Base-by-base conservation (phyloP, 306 rosid genomes). In the Cotoneaster glaucophyllus region DNA sequence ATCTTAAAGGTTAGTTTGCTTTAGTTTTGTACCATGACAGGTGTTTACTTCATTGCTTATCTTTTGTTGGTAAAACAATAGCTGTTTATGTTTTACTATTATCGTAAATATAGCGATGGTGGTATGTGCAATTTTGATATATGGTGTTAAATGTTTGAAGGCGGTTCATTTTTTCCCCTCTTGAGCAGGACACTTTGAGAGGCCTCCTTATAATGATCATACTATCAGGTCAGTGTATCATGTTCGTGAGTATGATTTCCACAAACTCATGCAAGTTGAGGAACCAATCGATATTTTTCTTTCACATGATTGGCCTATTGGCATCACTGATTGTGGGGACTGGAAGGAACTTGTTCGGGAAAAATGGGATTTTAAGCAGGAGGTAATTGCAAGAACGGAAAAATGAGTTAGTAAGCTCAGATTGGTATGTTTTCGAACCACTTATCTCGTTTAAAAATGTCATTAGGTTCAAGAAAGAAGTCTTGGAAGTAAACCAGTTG, bases 221-320 rank as follows among this genome's bases (percentile, higher is more conserved):
- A 86, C 89, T 57, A 86, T 92, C 78, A 88, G 86, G 79, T 95
- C 97, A 48, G 89, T 84, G 52, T 95, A 89, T 87, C 97, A 95
- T 84, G 98, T 92, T 48, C 98, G 96, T 21, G 93, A 95, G 67
- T 95, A 90, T 67, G 97, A 92, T 63, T 93, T 92, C 80, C 89
- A 82, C 74, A 92, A 95, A 77, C 89, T 92, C 48, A 81, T 75
- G 82, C 96, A 90, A 92, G 84, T 95, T 70, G 87, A 92, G 88
- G 96, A 92, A 56, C 96, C 93, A 0, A 64, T 95, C 45, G 92
- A 92, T 81, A 85, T 95, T 64, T 95, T 92, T 86, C 92, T 95
- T 58, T 95, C 98, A 8, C 97, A 95, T 82, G 98, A 95, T 84
- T 95, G 98, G 98, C 98, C 97, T 0, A 52, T 86, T 75, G 88